Base-by-base conservation (phyloP, 192 early-diverging fungal genomes). In the Podila minutissima region DNA sequence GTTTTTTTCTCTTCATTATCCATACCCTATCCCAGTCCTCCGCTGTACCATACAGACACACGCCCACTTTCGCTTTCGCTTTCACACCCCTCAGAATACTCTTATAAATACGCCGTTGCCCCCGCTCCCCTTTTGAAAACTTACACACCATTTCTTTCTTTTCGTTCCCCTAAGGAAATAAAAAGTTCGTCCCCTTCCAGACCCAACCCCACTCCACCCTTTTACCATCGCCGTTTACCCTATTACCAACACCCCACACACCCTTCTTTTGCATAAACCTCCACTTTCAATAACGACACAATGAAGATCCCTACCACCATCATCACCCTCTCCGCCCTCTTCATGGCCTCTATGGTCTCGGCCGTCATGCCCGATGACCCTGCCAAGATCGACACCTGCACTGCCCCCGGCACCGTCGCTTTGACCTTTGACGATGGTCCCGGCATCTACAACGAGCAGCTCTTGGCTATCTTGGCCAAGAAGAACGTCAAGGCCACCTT, bases 401-500 rank as follows among this genome's bases (percentile, higher is more conserved):
- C n/a, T 13, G 65, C 41, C 58, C 74, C 77, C 20, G 78, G 78
- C 33, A 26, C 26, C 11, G 67, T 85, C 22, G 82, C 88, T n/a
- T 74, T 87, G 66, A 87, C 88, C 32, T 87, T 87, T 58, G 88
- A 89, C 64, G 88, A 89, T 59, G 88, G 88, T 61, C 84, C 81
- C 10, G 69, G 88, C 32, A 32, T 62, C 12, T 84, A 77, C 69
- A 91, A 89, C 59, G 66, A 74, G 38, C 66, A 71, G 5, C 68
- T 93, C 22, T 75, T 93, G 29, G 85, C 84, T 62, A 63, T 83
- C 3, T 77, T 93, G 46, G 72, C 83, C 35, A 48, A 73, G 37
- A 71, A 81, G 20, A 83, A 88, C 66, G 81, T 94, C 65, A 92
- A 91, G 71, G 91, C 85, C 3, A 92, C 92, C 3, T 93, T 93